These are phyloP conservation scores for Elongisporangium senticosum DNA, from an alignment of 352 stramenopile genomes.

Conservation along the genomic window DNA sequence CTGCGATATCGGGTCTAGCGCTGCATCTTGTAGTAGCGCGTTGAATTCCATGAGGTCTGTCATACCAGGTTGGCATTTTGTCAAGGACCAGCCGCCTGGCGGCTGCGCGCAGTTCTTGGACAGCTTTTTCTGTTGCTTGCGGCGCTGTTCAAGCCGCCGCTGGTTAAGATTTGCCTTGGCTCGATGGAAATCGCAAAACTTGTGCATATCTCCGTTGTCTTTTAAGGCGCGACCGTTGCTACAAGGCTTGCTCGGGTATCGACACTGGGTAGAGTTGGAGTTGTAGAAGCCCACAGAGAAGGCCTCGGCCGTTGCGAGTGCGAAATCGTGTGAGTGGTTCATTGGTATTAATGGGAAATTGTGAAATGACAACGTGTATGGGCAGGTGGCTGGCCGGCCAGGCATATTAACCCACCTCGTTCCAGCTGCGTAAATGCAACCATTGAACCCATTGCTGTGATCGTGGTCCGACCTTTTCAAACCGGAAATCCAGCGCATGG, in stretches of 20 bases:
- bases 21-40: neutral
- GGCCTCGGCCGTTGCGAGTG: neutral
- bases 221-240: slow-evolving; percentile 38
- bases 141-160: slow-evolving; percentile 33
- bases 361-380: neutral
- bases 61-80: neutral
- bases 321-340: neutral
- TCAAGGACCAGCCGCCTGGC: neutral
- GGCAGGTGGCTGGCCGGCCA: neutral
- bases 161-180: slow-evolving; percentile 56
- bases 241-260: slow-evolving; percentile 55
- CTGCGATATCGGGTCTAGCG: neutral
- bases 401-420: neutral
- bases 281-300: neutral
- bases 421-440: neutral
- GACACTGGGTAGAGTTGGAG: neutral
- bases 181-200: slow-evolving; percentile 53
- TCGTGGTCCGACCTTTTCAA: neutral
- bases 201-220: slow-evolving; percentile 42
- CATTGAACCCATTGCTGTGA: neutral
- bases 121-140: slow-evolving; percentile 9
- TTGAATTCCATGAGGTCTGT: neutral
- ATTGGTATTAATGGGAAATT: neutral
- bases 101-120: neutral
- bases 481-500: neutral